These are phyloP conservation scores for Curvularia sp. DNA, from an alignment of 2,329 filamentous ascomycete species.

Conservation along the genomic window DNA sequence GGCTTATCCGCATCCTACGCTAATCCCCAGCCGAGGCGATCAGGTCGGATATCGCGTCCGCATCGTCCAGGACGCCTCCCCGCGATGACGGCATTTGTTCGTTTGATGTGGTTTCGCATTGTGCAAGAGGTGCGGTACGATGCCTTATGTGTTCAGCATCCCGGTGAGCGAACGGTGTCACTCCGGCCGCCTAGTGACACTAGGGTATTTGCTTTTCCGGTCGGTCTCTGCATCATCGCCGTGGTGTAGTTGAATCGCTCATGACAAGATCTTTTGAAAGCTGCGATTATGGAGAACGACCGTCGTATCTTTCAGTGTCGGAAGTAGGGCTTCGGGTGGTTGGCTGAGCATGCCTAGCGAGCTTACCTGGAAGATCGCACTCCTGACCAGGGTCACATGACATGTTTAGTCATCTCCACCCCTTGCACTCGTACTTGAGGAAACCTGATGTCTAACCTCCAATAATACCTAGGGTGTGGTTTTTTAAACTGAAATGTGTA, in stretches of 20 bases:
- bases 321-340: neutral
- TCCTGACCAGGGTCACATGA: neutral
- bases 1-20: constrained; percentile 4
- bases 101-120: neutral
- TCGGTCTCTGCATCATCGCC: neutral
- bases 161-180: neutral
- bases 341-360: neutral
- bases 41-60: neutral
- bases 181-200: neutral
- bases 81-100: neutral
- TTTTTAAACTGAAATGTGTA: neutral
- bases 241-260: neutral
- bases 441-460: neutral
- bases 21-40: neutral
- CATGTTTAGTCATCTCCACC: neutral
- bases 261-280: neutral
- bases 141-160: neutral
- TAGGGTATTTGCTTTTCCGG: neutral
- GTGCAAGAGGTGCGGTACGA: neutral
- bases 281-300: neutral
- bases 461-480: neutral
- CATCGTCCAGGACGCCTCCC: neutral
- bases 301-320: neutral
- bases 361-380: neutral
- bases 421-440: no score